phyloP scores from a whole-genome alignment of 2,329 filamentous ascomycete genomes.

The Chrysoporthe cubensis region DNA sequence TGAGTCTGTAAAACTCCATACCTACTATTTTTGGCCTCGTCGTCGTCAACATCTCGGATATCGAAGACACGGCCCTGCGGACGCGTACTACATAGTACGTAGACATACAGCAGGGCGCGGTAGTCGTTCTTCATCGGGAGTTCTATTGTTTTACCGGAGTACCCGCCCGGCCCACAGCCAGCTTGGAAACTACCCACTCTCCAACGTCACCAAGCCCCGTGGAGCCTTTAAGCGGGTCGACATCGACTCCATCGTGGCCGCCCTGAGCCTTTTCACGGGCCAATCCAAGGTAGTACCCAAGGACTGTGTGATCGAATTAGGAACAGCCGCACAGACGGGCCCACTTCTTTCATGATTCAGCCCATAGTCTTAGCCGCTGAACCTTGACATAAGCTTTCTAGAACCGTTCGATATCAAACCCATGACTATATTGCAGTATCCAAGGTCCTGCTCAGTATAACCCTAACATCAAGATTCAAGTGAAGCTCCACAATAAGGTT shows the following conservation, averaged over 20 bases:
- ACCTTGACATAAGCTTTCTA: neutral
- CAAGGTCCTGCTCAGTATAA: neutral
- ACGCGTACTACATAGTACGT: neutral
- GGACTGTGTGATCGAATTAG: neutral
- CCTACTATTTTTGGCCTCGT: neutral
- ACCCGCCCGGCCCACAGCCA: neutral
- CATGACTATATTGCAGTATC: neutral
- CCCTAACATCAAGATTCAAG: conserved; percentile 1
- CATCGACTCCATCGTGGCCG: neutral
- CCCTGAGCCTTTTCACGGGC: neutral
- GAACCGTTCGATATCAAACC: neutral
- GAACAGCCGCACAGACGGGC: neutral
- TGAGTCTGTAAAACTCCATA: neutral
- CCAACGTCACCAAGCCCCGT: neutral
- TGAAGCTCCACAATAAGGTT: neutral
- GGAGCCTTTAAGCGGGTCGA: neutral
- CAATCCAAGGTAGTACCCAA: neutral
- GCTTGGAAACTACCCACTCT: neutral
- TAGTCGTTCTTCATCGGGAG: neutral
- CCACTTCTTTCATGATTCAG: neutral
- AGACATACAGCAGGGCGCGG: neutral
- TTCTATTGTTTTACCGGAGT: neutral
- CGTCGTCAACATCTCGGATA: neutral
- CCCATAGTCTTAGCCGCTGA: neutral
- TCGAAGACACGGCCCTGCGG: neutral